Evolutionary conservation across 1,284 basidiomycete species (phyloP).

Genomic region (Ganoderma lingzhi): DNA sequence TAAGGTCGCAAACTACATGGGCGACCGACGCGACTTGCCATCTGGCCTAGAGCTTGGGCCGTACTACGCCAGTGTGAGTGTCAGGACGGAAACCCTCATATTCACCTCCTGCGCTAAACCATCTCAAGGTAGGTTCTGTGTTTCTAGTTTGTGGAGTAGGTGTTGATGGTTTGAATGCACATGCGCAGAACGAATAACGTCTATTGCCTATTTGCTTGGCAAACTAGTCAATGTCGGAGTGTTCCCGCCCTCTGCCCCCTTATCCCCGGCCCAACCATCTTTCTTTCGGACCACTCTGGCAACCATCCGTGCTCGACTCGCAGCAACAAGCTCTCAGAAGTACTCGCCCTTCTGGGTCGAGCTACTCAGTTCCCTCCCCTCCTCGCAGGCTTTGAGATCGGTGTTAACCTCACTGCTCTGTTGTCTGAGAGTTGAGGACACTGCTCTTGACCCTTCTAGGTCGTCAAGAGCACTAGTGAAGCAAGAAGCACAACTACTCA

Average conservation of each 20-base stretch:
- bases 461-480: conserved; percentile 55
- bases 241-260: conserved; percentile 60
- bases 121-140: conserved; percentile 40
- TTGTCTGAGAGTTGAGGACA: conserved; percentile 47
- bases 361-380: conserved; percentile 57
- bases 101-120: conserved; percentile 38
- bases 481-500: conserved; percentile 58
- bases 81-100: conserved; percentile 62
- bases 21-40: conserved; percentile 49
- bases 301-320: conserved; percentile 54
- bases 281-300: conserved; percentile 65
- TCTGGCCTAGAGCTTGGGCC: conserved; percentile 55
- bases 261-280: conserved; percentile 63
- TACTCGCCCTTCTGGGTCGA: conserved; percentile 63
- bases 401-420: conserved; percentile 67
- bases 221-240: conserved; percentile 73
- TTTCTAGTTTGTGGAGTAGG: neutral
- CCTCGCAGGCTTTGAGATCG: conserved; percentile 60
- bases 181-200: conserved; percentile 40
- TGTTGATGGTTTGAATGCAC: conserved; percentile 4
- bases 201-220: conserved; percentile 62
- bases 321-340: conserved; percentile 14
- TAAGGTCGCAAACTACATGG: conserved; percentile 72
- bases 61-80: conserved; percentile 62
- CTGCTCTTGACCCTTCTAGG: conserved; percentile 42